Conservation (phyloP, 306 rosid genomes). For the barrel medic (Medicago truncatula) region MtrunA17r5.0-ANR NC_053043.1:14344001-14344500, state of each 20-base stretch:
- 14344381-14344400: slow-evolving; percentile 94
- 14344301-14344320: slow-evolving; percentile 29
- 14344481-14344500: slow-evolving; percentile 77
- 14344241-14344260: slow-evolving; percentile 57
- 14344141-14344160: slow-evolving; percentile 50
- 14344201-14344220: slow-evolving; percentile 89
- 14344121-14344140: slow-evolving; percentile 55
- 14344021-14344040: slow-evolving; percentile 24
- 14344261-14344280: slow-evolving; percentile 19
- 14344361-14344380: slow-evolving; percentile 78
- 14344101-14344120: slow-evolving; percentile 54
- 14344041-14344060: slow-evolving; percentile 66
- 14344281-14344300: slow-evolving; percentile 8
- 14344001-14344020: background rate
- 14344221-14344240: slow-evolving; percentile 84
- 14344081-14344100: slow-evolving; percentile 54
- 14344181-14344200: slow-evolving; percentile 70
- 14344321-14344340: slow-evolving; percentile 26
- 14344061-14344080: slow-evolving; percentile 60
- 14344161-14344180: slow-evolving; percentile 54
- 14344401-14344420: slow-evolving; percentile 95
- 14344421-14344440: slow-evolving; percentile 94
- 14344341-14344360: slow-evolving; percentile 44
- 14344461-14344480: slow-evolving; percentile 95
- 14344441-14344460: slow-evolving; percentile 84